phyloP scores from a whole-genome alignment of 1,139 yeast species.

The Protomyces arabidopsidicola region DNA sequence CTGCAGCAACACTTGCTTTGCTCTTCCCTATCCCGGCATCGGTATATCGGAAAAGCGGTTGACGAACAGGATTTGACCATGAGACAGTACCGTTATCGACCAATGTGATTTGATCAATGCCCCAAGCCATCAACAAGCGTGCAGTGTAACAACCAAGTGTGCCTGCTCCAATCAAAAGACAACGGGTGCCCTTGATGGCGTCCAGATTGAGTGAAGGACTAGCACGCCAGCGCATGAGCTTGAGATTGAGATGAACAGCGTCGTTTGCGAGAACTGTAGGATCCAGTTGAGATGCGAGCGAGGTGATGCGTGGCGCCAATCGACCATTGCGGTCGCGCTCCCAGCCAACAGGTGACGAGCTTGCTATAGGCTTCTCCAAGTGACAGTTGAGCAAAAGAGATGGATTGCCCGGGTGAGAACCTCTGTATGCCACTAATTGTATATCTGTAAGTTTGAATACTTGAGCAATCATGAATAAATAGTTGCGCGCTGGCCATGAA shows the following conservation, averaged over 20 bases:
- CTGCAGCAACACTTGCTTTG: conserved; percentile 77
- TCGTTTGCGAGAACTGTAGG: conserved; percentile 81
- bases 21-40: conserved; percentile 68
- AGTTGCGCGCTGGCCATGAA: conserved; percentile 63
- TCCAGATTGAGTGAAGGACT: conserved; percentile 77
- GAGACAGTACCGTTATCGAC: conserved; percentile 88
- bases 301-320: conserved; percentile 75
- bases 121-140: conserved; percentile 88
- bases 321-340: conserved; percentile 64
- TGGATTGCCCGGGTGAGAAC: conserved; percentile 12
- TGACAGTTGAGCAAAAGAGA: conserved; percentile 1
- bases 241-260: conserved; percentile 82
- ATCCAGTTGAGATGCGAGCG: conserved; percentile 71
- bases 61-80: conserved; percentile 91
- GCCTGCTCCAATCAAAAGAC: conserved; percentile 88
- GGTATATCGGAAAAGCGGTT: conserved; percentile 70
- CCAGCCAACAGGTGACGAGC: conserved; percentile 64
- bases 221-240: conserved; percentile 94
- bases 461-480: conserved; percentile 52
- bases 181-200: conserved; percentile 53
- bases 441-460: conserved; percentile 42
- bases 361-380: neutral
- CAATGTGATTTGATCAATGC: conserved; percentile 74
- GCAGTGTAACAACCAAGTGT: conserved; percentile 91
- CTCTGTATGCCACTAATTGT: conserved; percentile 43